Percentiles rank a stretch among this genome's conserved stretches.
Conservation (phyloP, 345 rosid species). For the Fremontodendron californicum region DNA sequence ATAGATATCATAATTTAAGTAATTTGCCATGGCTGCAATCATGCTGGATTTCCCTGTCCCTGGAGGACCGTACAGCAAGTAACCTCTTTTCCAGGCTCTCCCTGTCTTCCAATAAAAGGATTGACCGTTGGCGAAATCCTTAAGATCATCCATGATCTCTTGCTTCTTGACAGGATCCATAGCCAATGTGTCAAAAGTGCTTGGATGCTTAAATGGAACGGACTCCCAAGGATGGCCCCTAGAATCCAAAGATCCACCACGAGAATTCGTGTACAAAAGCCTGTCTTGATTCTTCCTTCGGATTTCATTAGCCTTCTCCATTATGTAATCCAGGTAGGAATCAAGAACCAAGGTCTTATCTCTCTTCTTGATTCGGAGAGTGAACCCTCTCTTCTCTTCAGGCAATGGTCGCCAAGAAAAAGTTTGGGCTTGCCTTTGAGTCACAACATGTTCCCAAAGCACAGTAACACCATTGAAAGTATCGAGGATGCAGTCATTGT, state of each 20-base stretch:
- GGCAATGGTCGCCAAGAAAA: conserved; percentile 92
- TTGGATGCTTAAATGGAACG: conserved; percentile 90
- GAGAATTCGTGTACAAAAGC: conserved; percentile 69
- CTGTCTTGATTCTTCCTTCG: conserved; percentile 68
- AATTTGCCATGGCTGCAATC: conserved; percentile 98
- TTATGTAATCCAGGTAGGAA: conserved; percentile 69
- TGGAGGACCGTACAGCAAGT: conserved; percentile 85
- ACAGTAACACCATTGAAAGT: conserved; percentile 51
- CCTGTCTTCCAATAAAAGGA: conserved; percentile 81
- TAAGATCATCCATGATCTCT: conserved; percentile 67
- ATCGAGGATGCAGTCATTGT: conserved; percentile 76
- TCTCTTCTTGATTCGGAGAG: conserved; percentile 62
- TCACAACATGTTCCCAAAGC: conserved; percentile 90
- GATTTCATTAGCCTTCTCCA: conserved; percentile 77
- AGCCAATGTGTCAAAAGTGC: conserved; percentile 86
- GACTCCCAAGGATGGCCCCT: conserved; percentile 98
- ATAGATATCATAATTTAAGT: conserved; percentile 81
- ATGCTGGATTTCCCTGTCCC: conserved; percentile 96
- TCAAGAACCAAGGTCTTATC: conserved; percentile 55
- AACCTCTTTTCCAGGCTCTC: conserved; percentile 93
- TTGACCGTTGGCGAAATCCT: conserved; percentile 59
- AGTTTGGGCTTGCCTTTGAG: conserved; percentile 69
- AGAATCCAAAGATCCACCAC: conserved; percentile 85
- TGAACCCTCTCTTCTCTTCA: conserved; percentile 94
- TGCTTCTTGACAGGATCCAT: conserved; percentile 69